Evolutionary conservation across 2,329 filamentous ascomycete genomes (phyloP), one percentile per base, ranked within the genome.

Genomic region (Blastomyces parvus): DNA sequence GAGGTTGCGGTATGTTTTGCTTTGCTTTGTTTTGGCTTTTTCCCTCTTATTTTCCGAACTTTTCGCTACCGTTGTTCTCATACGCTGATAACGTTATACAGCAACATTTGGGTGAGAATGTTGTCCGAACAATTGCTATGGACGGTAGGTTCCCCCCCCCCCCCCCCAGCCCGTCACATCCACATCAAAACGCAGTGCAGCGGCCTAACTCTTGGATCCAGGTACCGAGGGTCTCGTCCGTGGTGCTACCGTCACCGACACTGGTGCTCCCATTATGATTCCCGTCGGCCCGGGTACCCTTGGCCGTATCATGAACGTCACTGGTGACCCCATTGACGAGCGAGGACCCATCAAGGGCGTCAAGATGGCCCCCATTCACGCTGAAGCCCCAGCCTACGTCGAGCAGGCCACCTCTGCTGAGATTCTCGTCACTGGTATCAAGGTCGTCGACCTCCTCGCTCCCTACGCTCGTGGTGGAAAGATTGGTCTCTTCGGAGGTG

Each of bases 401-500:
- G 94, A 99, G 77, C 94, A 99, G 85, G 95, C 94, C 70, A 99
- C 94, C 73, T 84, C 86, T 74, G 94, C 94, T 73, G 94, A 99
- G 84, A 88, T 99, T 81, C 87, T 99, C 73, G 90, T 95, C 75
- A 99, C 94, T 72, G 94, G 94, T 88, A 99, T 99, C 87, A 99
- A 99, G 89, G 94, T 99, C 80, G 94, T 99, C 83, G 94, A 99
- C 81, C 86, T 99, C 71, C 88, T 99, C 76, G 94, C 94, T 74
- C 94, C 94, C 76, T 99, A 99, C 82, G 94, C 94, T 79, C 94
- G 94, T 95, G 94, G 94, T 91, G 94, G 94, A 88, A 99, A 99
- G 89, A 99, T 99, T 86, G 94, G 94, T 90, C 91, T 99, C 73
- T 99, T 99, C 84, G 94, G 94, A 83, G 94, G 94, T 93, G 94